Percentiles rank a stretch among this genome's conserved stretches.
Conservation (phyloP, 1,284 basidiomycete genomes). For the Melampsora larici-populina region DNA sequence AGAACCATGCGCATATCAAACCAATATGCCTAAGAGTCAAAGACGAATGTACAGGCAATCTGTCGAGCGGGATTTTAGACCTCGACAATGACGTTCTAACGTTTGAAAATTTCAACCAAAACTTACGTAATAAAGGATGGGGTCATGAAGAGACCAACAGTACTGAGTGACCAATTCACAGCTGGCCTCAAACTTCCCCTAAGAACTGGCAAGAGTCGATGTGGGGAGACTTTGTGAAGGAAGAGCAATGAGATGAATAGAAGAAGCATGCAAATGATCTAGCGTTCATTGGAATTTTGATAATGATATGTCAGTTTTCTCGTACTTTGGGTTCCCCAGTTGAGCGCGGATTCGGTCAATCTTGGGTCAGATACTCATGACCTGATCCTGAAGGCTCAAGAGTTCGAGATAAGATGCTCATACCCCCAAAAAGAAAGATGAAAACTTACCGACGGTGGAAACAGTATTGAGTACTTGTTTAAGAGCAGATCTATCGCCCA, state of each 20-base stretch:
- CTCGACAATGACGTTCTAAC: not conserved
- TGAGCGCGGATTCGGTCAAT: too few relatives aligned
- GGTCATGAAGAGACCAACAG: constrained; percentile 14
- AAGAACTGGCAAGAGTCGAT: not conserved
- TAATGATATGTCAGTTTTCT: not conserved
- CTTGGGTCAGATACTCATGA: too few relatives aligned
- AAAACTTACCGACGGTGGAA: constrained; percentile 15
- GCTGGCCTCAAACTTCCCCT: constrained; percentile 5
- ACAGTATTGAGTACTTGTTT: not conserved
- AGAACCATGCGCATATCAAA: constrained; percentile 9
- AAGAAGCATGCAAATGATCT: constrained; percentile 15
- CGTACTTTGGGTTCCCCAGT: too few relatives aligned
- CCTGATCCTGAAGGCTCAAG: too few relatives aligned
- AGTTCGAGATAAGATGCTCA: too few relatives aligned
- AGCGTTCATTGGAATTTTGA: not conserved
- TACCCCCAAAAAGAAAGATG: not conserved
- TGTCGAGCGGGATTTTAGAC: not conserved
- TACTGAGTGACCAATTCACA: constrained; percentile 10
- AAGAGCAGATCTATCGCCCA: constrained; percentile 9
- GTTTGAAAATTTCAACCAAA: not conserved
- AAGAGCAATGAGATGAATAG: not conserved
- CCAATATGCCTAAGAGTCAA: constrained; percentile 10
- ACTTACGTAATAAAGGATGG: constrained; percentile 15
- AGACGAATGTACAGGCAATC: not conserved
- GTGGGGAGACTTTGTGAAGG: not conserved